Base-by-base conservation (phyloP, 1,284 basidiomycete genomes). In the Baeospora myosura region DNA sequence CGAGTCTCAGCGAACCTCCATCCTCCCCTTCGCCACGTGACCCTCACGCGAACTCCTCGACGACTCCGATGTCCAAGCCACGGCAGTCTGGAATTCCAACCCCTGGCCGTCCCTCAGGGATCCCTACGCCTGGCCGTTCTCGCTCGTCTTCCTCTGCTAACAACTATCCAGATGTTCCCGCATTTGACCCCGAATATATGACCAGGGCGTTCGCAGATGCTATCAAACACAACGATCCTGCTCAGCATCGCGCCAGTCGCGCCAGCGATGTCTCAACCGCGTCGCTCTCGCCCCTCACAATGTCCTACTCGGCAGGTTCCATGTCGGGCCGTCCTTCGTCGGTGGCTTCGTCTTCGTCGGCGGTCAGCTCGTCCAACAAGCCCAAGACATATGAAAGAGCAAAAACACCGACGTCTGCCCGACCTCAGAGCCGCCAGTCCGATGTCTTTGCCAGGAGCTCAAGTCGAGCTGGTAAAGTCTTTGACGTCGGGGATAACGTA, bases 401-500 rank as follows among this genome's bases (percentile, higher is more conserved):
- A 36, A 81, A 76, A 55, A 78, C 78, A 1, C 73, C 77, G 14
- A 61, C 61, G 1, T 60, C 64, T 35, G 62, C 64, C 12, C 72
- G 76, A 43, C 68, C 82, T 14, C 59, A 67, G 8, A 86, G 81
- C 48, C 74, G 81, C 14, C 69, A 74, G 41, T 83, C 81, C 2
- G 82, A 85, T 51, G 59, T 64, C 2, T 68, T 69, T 49, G 55
- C 58, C 8, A 68, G 71, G 50, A 69, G 68, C 49, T 50, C 61
- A 12, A 71, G 66, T 49, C 68, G 74, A 38, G 55, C 62, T 11
- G 64, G 61, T 3, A 61, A 66, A 43, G 48, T 62, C 1, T 86
- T 84, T 51, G 75, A 81, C 14, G 68, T 87, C 6, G 90, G 88
- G 8, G 88, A 92, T 54, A 75, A 71, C 49, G 91, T 95, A 20